Percentiles rank a stretch among this genome's conserved stretches.
Conservation (phyloP, 768 basidiomycete genomes). For the Termitomyces sp. region DNA sequence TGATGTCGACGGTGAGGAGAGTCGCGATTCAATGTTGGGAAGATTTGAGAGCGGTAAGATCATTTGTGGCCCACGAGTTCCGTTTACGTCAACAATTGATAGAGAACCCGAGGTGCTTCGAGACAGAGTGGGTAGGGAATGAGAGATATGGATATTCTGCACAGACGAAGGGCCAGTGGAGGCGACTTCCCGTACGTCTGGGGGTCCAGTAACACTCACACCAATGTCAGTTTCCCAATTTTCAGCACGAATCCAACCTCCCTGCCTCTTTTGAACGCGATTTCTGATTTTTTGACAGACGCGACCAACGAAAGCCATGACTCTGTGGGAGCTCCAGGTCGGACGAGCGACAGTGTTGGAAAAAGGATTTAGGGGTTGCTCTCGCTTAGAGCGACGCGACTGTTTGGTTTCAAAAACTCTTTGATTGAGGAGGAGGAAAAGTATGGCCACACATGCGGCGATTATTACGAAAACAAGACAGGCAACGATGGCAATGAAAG, state of each 20-base stretch:
- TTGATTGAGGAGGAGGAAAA: slow-evolving; percentile 50
- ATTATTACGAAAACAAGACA: slow-evolving; percentile 49
- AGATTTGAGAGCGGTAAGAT: slow-evolving; percentile 18
- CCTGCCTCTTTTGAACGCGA: slow-evolving; percentile 15
- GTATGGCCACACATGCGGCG: slow-evolving; percentile 44
- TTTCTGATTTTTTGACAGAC: background rate
- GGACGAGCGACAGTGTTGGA: background rate
- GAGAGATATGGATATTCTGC: slow-evolving; percentile 1
- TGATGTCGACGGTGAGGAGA: slow-evolving; percentile 26
- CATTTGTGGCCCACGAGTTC: slow-evolving; percentile 17
- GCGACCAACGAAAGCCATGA: slow-evolving; percentile 2
- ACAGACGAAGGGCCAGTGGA: slow-evolving; percentile 2
- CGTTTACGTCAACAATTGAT: slow-evolving; percentile 23
- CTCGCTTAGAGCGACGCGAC: slow-evolving; percentile 22
- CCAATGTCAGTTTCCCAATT: slow-evolving; percentile 34
- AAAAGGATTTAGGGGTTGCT: background rate
- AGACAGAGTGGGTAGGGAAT: slow-evolving; percentile 14
- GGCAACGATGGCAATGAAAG: slow-evolving; percentile 59
- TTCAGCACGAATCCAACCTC: slow-evolving; percentile 51
- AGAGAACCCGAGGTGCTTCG: slow-evolving; percentile 21
- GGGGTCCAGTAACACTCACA: slow-evolving; percentile 2
- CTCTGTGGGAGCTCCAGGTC: slow-evolving; percentile 4
- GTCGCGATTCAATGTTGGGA: slow-evolving; percentile 22
- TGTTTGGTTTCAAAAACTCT: slow-evolving; percentile 34
- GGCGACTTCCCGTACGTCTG: background rate